Conservation (phyloP, 2,329 filamentous ascomycete genomes). For the Fusarium keratoplasticum region DNA sequence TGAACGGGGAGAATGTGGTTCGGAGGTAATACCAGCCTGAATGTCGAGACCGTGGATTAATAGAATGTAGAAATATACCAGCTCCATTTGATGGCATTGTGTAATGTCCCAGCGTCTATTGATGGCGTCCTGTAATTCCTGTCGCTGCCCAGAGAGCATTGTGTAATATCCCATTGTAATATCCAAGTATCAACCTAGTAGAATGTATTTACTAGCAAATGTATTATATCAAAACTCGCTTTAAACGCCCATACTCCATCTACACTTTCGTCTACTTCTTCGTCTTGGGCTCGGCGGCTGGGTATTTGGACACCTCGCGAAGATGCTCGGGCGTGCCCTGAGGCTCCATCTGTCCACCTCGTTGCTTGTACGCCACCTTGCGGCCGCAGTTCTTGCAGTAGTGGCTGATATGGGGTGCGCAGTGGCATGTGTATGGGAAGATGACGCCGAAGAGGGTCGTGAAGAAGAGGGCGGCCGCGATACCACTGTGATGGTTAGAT, state of each 20-base stretch:
- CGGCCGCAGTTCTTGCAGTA: conserved; percentile 42
- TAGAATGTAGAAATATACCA: neutral
- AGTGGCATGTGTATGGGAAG: conserved; percentile 39
- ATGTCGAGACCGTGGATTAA: neutral
- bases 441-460: conserved; percentile 38
- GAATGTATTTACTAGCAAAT: neutral
- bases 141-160: neutral
- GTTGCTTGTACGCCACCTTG: conserved; percentile 37
- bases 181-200: neutral
- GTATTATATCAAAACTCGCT: neutral
- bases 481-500: conserved; percentile 10
- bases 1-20: neutral
- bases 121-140: neutral
- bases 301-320: conserved; percentile 39
- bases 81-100: neutral
- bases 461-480: conserved; percentile 38
- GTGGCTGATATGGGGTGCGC: conserved; percentile 39
- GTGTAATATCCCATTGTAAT: neutral
- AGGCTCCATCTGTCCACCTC: conserved; percentile 28
- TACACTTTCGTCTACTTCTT: neutral
- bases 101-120: neutral
- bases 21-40: conserved; percentile 1
- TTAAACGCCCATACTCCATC: conserved; percentile 6
- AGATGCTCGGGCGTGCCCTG: conserved; percentile 44
- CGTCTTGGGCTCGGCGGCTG: conserved; percentile 10